Base-by-base conservation (phyloP, 441 rosid species). In the Eruca vesicaria region DNA sequence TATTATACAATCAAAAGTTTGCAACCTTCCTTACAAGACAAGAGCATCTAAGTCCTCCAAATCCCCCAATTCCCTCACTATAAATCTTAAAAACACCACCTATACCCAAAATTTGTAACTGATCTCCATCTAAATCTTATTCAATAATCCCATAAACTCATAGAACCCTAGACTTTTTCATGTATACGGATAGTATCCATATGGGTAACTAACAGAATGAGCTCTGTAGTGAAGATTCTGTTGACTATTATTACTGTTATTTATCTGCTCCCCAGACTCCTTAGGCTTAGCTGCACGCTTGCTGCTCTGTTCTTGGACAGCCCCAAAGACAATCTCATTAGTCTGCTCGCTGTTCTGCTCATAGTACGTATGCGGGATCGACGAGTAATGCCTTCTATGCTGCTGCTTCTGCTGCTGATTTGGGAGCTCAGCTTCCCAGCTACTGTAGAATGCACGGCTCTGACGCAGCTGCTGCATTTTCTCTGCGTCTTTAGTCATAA, bases 401-500 rank as follows among this genome's bases (percentile, higher is more conserved):
- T 90, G 82, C 66, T 83, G 88, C 55, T 78, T 88, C 31, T 76
- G 38, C 20, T 90, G 81, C 58, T 84, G 87, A 45, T 15, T 68
- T 82, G 89, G 53, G 53, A 45, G 2, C 53, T 45, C 53, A 45
- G 16, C 88, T 31, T 86, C 91, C 94, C 94, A 87, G 55, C 86
- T 91, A 59, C 82, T 86, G 76, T 88, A 92, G 77, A 92, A 86
- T 2, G 88, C 90, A 1, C 84, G 88, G 70, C 97, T 87, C 80
- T 92, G 96, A 48, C 91, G 89, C 90, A 91, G 84, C 69, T 91
- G 97, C 43, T 89, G 92, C 79, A 90, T 80, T 83, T 90, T 95
- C 81, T 95, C 98, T 0, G 95, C 89, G 28, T 93, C 98, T 82
- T 87, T 92, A 29, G 96, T 89, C 99, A 95, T 92, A 84, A 92